Evolutionary conservation across 208 protist species (phyloP), one percentile per base, ranked within the genome.

Genomic region (Willaertia magna): DNA sequence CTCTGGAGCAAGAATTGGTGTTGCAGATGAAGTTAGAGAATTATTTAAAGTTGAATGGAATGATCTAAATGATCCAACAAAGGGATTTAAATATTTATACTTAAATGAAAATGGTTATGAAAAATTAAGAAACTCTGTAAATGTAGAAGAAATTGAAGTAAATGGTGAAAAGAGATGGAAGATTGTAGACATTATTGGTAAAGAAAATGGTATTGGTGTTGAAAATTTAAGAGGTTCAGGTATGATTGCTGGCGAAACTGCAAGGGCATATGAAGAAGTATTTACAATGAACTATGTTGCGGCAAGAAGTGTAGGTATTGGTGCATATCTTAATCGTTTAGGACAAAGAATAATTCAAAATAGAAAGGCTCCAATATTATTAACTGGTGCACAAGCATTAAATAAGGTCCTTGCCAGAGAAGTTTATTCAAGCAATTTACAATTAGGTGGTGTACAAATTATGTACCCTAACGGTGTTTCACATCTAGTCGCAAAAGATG

Each of bases 301-400:
- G 0, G 97, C 96, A 79, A 93, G 97, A 61, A 97, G 96, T 44
- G 97, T 99, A 44, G 98, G 98, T 85, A 99, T 99, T 88, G 98
- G 98, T 26, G 96, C 98, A 2, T 99, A 99, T 88, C 89, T 99
- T 11, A 96, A 98, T 75, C 94, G 98, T 46, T 92, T 99, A 11
- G 98, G 97, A 47, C 95, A 98, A 85, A 93, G 97, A 84, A 92
- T 98, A 42, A 96, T 98, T 87, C 97, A 98, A 89, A 97, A 95
- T 55, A 90, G 92, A 84, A 91, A 93, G 85, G 90, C 93, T 0
- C 95, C 96, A 9, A 94, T 98, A 43, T 95, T 99, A 79, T 89
- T 99, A 0, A 99, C 97, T 26, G 97, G 97, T 74, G 92, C 92
- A 12, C 82, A 87, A 11, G 97, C 97, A 1, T 90, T 97, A 40